Base-by-base conservation (phyloP, 257 asterid genomes). In the Scutellaria baicalensis region DNA sequence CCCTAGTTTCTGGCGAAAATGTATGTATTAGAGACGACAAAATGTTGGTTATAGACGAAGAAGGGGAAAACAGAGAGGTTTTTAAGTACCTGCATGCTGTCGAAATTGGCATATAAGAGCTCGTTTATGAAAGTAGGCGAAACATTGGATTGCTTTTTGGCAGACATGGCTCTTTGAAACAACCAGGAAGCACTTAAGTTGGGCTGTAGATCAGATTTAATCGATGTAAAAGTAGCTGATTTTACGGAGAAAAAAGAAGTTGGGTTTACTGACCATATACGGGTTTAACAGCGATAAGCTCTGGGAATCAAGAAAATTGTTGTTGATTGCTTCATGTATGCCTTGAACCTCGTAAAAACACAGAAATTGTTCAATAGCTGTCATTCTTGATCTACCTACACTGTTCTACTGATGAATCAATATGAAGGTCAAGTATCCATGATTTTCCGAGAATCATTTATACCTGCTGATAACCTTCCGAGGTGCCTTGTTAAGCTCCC, bases 151-250 rank as follows among this genome's bases (percentile, higher is more conserved):
- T 82, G 84, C 77, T 79, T 88, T 70, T 85, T 84, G 42, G 96
- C 95, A 6, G 98, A 93, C 98, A 93, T 93, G 75, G 98, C 98
- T 80, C 90, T 76, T 90, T 93, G 98, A 76, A 93, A 93, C 80
- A 93, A 49, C 98, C 98, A 93, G 13, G 97, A 88, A 38, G 98
- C 86, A 44, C 98, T 88, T 72, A 93, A 80, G 79, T 93, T 93
- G 1, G 98, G 98, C 98, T 93, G 91, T 68, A 77, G 12, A 21
- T 33, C 62, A n/a, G 42, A 47, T 44, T 48, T 56, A 62, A 61
- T 72, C 65, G 70, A 71, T 17, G 55, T 2, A 59, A 55, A 61
- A 64, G 50, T 42, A 73, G 40, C 54, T 5, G 2, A 27, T 27
- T 51, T 18, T 35, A 4, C 10, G 9, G 54, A 12, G 38, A 64